Base-by-base conservation (phyloP, 2,329 filamentous ascomycete species). In the Juglanconis juglandina region DNA sequence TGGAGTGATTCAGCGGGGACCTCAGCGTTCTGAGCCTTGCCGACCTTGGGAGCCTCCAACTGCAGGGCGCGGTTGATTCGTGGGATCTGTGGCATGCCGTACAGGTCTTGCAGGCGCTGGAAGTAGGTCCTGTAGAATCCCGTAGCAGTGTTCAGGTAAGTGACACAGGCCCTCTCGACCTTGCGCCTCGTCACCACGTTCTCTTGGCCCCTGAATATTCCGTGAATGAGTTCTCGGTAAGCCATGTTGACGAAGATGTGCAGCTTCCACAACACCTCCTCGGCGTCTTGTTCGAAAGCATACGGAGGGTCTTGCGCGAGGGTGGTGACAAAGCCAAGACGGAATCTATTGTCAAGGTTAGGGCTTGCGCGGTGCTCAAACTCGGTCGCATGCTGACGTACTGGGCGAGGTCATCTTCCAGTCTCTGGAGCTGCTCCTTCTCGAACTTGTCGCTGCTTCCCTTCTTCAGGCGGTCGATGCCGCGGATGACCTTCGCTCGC, bases 61-160 rank as follows among this genome's bases (percentile, higher is more conserved):
- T 81, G 75, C 54, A 81, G 76, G 37, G 76, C 75, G 51, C 72
- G 66, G 34, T 75, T 76, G 41, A 76, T 71, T 24, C 78, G 76
- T 62, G 76, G 76, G 41, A 68, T 67, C 68, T 82, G 80, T 37
- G 75, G 75, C 60, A 83, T 78, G 60, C 80, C 78, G 68, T 85
- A 88, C 54, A 81, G 79, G 33, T 79, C 80, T 56, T 89, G 87
- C 32, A 97, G 80, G 59, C 88, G 86, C 72, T 94, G 87, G 58
- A 97, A 89, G 69, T 91, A 95, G 66, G 87, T 87, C 69, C 90
- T 87, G 79, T 98, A 98, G 73, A 96, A 97, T 68, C 87, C 86
- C 74, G 95, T 91, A 66, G 92, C 90, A 51, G 88, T 88, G 75
- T 94, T 96, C 67, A 98, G 86, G 72, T 96, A 98, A 66, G 86